phyloP scores from a whole-genome alignment of 129 eudicot species.

The Tagetes erecta region DNA sequence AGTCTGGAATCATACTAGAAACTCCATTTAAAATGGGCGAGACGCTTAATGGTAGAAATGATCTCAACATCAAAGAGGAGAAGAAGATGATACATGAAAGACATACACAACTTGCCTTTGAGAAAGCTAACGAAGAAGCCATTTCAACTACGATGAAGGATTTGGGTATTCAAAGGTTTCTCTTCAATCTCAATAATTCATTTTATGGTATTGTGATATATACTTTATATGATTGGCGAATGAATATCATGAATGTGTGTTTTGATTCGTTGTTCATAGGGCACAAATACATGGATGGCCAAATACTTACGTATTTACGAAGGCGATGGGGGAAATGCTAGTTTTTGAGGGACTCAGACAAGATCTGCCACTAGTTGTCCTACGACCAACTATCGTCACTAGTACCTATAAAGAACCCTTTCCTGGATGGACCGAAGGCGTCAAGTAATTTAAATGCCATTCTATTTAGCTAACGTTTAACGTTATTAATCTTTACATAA shows the following conservation, averaged over 20 bases:
- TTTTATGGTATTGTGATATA: too few relatives aligned
- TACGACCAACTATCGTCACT: conserved; percentile 54
- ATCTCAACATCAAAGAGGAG: conserved; percentile 54
- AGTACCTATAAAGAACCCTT: conserved; percentile 57
- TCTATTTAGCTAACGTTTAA: neutral
- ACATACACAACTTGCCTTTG: conserved; percentile 36
- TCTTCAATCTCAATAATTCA: neutral
- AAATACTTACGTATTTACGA: conserved; percentile 51
- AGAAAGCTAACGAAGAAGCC: conserved; percentile 31
- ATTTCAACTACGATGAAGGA: conserved; percentile 52
- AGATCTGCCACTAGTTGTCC: conserved; percentile 40
- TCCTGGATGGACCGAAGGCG: conserved; percentile 69
- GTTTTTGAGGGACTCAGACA: conserved; percentile 28
- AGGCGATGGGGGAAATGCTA: conserved; percentile 67
- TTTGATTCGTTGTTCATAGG: conserved; percentile 8
- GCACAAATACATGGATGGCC: conserved; percentile 55
- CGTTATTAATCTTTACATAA: too few relatives aligned
- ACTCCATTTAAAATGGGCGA: conserved; percentile 56
- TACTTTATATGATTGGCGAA: too few relatives aligned
- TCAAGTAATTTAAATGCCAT: conserved; percentile 32
- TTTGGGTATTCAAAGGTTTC: conserved; percentile 66
- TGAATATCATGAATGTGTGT: neutral
- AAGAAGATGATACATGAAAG: conserved; percentile 39
- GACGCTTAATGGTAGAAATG: conserved; percentile 46
- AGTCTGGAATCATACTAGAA: conserved; percentile 55